Evolutionary conservation across 148 eudicot species (phyloP).

Genomic region (Salicornia ramosissima): DNA sequence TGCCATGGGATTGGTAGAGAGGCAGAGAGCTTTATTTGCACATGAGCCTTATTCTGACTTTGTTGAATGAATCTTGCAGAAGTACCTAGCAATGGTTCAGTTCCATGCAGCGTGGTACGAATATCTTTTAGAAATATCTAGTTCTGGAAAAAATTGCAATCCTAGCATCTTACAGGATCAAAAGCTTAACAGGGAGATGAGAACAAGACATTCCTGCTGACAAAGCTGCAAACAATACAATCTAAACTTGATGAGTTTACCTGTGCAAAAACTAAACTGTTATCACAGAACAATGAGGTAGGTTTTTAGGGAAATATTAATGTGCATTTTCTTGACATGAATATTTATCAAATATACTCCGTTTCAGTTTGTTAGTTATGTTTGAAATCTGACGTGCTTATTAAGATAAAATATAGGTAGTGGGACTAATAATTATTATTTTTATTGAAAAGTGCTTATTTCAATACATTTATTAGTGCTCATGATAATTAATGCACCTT

Average conservation of each 20-base stretch:
- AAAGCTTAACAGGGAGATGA: constrained; percentile 24
- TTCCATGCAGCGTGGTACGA: constrained; percentile 25
- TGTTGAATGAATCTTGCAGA: constrained; percentile 28
- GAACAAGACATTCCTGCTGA: constrained; percentile 26
- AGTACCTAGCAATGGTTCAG: constrained; percentile 13
- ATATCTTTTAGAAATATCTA: background rate
- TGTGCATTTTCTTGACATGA: background rate
- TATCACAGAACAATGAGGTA: constrained; percentile 58
- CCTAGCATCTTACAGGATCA: constrained; percentile 1
- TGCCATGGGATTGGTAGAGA: background rate
- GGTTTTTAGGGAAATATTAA: background rate
- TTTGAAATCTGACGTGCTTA: too few species aligned
- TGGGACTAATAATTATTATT: too few species aligned
- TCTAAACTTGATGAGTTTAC: constrained; percentile 46
- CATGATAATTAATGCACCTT: too few species aligned
- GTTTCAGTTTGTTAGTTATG: too few species aligned
- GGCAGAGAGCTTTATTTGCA: background rate
- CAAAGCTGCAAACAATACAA: constrained; percentile 48
- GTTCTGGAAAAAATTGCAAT: background rate
- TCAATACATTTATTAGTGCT: too few species aligned
- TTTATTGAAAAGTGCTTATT: too few species aligned
- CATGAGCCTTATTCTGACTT: background rate
- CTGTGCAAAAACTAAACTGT: constrained; percentile 36
- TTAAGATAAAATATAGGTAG: too few species aligned
- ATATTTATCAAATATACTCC: background rate